Evolutionary conservation across 2,329 filamentous ascomycete species (phyloP), one percentile per base, ranked within the genome.

Genomic region (Fusarium odoratissimum): DNA sequence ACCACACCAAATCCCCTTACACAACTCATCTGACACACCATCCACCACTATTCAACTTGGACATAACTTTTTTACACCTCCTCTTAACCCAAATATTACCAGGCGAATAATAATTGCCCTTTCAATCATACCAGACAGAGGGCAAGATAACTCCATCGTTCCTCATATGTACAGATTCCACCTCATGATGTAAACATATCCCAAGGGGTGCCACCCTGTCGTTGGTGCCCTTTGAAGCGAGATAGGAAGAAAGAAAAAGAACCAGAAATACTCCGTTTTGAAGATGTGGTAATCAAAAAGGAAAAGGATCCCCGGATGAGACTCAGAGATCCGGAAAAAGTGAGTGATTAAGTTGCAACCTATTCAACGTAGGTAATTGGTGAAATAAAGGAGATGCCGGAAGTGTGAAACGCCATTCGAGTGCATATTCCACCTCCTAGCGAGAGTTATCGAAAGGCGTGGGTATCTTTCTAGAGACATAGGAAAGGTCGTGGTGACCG

Each of bases 101-200:
- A 40, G 62, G 58, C 61, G 54, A 54, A 37, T 54, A 64, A 31
- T 30, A 48, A 59, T 31, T 33, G 55, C 57, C 70, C 41, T 44
- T 71, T 33, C n/a, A 37, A 60, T 63, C 54, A 58, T 74, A 25
- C 46, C n/a, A 42, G 45, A 58, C 54, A 66, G 37, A 55, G 62
- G 38, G 41, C 41, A 62, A 61, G 28, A 60, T 54, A 38, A 45
- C 54, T 63, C 63, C 64, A 60, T 64, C 72, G 19, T 65, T 71
- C 48, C 51, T 77, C 72, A 62, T 76, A 77, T 78, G 64, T 78
- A 76, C 75, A 77, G 44, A 52, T 75, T 76, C 72, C 74, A 62
- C 67, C 72, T 78, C 76, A 46, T 78, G 44, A 76, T 76, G 74
- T 75, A 62, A 74, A 63, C 71, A 64, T 75, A 59, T 67, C 61